Percentiles rank a stretch among this genome's conserved stretches.
These are phyloP conservation scores for Dunaliella primolecta DNA, from an alignment of 139 green algal genomes.

Conservation along the genomic window DNA sequence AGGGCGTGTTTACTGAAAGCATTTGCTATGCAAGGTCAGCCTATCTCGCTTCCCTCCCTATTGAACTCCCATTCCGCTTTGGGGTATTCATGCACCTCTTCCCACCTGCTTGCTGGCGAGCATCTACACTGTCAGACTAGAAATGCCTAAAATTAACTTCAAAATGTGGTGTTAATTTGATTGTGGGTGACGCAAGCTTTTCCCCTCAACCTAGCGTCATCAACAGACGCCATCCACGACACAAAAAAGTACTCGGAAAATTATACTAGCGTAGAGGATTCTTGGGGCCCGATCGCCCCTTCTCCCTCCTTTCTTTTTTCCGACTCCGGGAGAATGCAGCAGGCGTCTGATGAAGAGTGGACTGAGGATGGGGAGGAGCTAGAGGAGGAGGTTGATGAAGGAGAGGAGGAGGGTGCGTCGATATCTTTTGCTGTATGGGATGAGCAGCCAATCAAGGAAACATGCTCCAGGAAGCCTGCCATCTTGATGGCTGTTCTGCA, in stretches of 20 bases:
- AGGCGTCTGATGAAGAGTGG: constrained; percentile 1
- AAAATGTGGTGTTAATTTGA: not conserved
- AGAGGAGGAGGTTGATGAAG: constrained; percentile 20
- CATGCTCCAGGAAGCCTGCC: not conserved
- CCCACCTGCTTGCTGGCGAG: not conserved
- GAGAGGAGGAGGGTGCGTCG: constrained; percentile 2
- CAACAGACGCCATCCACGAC: not conserved
- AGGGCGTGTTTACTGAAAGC: too few relatives aligned
- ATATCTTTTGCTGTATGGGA: not conserved
- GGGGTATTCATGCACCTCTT: too few relatives aligned
- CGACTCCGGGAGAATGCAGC: not conserved
- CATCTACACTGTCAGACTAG: not conserved
- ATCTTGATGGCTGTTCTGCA: too few relatives aligned
- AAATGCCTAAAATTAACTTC: not conserved
- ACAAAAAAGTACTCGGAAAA: not conserved
- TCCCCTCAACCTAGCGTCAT: not conserved
- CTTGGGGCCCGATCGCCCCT: not conserved
- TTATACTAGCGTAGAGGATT: not conserved
- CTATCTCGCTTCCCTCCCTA: too few relatives aligned
- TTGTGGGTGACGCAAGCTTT: not conserved
- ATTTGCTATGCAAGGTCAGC: too few relatives aligned
- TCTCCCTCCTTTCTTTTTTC: not conserved
- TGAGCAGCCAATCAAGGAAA: not conserved
- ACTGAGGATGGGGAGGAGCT: constrained; percentile 15
- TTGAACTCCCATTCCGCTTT: too few relatives aligned